Conservation (phyloP, 306 rosid species). For the Abrus precatorius region DNA sequence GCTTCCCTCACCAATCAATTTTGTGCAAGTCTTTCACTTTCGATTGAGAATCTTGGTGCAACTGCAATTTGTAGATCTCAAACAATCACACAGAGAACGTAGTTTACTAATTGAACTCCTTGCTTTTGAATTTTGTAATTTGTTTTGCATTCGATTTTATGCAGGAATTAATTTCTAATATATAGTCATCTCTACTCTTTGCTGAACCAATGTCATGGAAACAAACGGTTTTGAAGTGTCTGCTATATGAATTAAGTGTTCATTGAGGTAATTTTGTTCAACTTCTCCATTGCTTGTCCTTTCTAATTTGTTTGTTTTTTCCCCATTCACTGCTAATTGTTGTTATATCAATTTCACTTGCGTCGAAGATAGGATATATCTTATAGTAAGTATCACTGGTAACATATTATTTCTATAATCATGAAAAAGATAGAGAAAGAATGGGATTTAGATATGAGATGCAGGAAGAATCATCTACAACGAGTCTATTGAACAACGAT, state of each 20-base stretch:
- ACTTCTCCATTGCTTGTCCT: slow-evolving; percentile 5
- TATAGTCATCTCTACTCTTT: no score
- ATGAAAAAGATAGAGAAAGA: no score
- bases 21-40: neutral
- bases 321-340: neutral
- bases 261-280: slow-evolving; percentile 8
- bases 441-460: slow-evolving; percentile 13
- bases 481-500: slow-evolving; percentile 25
- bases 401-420: neutral
- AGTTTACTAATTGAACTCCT: neutral
- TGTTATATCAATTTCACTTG: neutral
- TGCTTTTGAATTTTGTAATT: neutral
- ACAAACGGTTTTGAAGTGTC: neutral
- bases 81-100: neutral
- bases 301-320: neutral
- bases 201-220: neutral
- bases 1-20: neutral
- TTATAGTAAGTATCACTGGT: neutral
- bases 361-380: slow-evolving; percentile 5
- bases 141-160: neutral
- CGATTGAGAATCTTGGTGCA: neutral
- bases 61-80: slow-evolving; percentile 5
- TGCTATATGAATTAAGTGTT: neutral
- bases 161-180: neutral
- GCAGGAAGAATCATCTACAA: slow-evolving; percentile 17